Evolutionary conservation across 192 early-diverging fungal genomes (phyloP), one percentile per base, ranked within the genome.

Genomic region (Geranomyces michiganensis): DNA sequence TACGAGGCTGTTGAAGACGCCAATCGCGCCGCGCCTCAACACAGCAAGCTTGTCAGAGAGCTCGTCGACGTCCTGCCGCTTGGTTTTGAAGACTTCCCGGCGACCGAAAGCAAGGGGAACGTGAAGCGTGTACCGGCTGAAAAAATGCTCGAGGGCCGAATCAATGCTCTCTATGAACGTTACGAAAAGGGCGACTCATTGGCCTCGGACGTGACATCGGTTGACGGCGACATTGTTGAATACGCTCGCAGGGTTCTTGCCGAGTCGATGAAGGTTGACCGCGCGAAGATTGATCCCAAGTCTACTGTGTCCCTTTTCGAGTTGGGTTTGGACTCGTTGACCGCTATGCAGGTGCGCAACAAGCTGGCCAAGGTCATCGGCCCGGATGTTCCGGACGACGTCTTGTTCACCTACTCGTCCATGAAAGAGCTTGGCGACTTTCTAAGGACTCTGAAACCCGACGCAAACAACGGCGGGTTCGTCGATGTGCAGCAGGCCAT

Each of bases 261-360:
- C 8, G 55, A 51, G 32, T 29, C 53, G 30, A 68, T 68, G 66
- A 56, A 43, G 17, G 6, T 68, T 5, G 55, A 51, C 22, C 24
- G 24, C 27, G 1, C 66, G 10, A 14, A 12, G 13, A 32, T 48
- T 46, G 21, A 24, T n/a, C n/a, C 41, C 62, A 19, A 56, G 9
- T 24, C 1, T 32, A 29, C 32, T 3, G 22, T 24, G 7, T 68
- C 66, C 7, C 51, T 68, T 4, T 68, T 68, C 22, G 66, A 53
- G 53, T 14, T 68, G 4, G 66, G 66, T 31, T 49, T 68, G 26
- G 66, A 68, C 31, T 68, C 66, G 14, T 49, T 68, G 22, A 48
- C 48, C 19, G 66, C 66, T 26, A 68, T 49, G 47, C 66, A 68
- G 30, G 30, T 68, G 21, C 66, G 66, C 36, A 68, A 68, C 66